A percentile compares a stretch with the other conserved stretches of the same genome.
phyloP scores from a whole-genome alignment of 2,329 filamentous ascomycete species.

The Tolypocladium guangdongense region DNA sequence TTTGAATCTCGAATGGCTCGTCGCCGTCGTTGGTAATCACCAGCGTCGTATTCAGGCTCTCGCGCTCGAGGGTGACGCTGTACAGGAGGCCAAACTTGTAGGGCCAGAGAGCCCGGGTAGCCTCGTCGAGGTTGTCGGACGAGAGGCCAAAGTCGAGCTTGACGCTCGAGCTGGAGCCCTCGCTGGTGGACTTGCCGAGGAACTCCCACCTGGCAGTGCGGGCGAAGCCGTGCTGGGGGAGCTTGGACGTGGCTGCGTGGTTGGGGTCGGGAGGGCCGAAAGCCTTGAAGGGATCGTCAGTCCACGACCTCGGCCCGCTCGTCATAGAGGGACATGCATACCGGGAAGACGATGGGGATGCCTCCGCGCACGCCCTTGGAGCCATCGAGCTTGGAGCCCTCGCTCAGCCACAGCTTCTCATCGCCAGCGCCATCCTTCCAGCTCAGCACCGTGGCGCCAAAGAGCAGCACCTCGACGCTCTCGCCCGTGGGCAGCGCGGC shows the following conservation, averaged over 20 bases:
- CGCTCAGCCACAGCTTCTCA: slow-evolving; percentile 81
- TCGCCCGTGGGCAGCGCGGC: slow-evolving; percentile 79
- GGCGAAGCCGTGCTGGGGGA: slow-evolving; percentile 92
- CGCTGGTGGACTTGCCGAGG: slow-evolving; percentile 63
- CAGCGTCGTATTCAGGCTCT: slow-evolving; percentile 67
- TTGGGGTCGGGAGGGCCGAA: slow-evolving; percentile 74
- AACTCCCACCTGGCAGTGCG: slow-evolving; percentile 88
- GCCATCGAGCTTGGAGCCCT: slow-evolving; percentile 71
- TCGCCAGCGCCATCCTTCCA: slow-evolving; percentile 75
- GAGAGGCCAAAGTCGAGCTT: slow-evolving; percentile 95
- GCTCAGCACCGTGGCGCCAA: slow-evolving; percentile 82
- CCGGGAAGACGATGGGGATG: slow-evolving; percentile 86
- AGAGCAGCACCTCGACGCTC: slow-evolving; percentile 74
- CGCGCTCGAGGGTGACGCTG: slow-evolving; percentile 72
- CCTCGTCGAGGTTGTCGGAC: slow-evolving; percentile 56
- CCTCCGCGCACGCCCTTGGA: slow-evolving; percentile 84
- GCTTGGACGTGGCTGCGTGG: slow-evolving; percentile 63
- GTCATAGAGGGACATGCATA: slow-evolving; percentile 45
- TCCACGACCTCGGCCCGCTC: neutral
- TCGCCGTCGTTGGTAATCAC: slow-evolving; percentile 82
- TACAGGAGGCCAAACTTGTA: slow-evolving; percentile 86
- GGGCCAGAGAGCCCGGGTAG: slow-evolving; percentile 65
- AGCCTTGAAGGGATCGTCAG: slow-evolving; percentile 38
- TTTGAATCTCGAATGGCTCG: slow-evolving; percentile 79
- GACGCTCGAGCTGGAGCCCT: slow-evolving; percentile 52